Evolutionary conservation across 2,329 filamentous ascomycete genomes (phyloP).

Genomic region (Pestalotiopsis sp.): DNA sequence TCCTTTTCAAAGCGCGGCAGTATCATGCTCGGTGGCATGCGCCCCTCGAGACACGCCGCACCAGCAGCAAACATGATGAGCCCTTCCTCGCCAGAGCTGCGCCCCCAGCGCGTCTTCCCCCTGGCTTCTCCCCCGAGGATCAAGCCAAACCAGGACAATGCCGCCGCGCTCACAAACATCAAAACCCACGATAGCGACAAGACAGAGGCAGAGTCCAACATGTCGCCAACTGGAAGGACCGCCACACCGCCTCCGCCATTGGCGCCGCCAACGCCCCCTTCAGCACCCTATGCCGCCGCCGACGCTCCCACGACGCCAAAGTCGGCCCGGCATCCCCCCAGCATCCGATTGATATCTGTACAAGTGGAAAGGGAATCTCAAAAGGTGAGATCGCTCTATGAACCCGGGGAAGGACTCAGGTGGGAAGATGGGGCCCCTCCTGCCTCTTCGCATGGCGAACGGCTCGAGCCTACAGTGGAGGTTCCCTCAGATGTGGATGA

Average conservation of each 20-base stretch:
- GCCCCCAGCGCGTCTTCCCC: constrained; percentile 26
- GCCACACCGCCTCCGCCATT: constrained; percentile 7
- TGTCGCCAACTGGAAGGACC: background rate
- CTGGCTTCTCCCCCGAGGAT: constrained; percentile 21
- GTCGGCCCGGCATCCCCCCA: constrained; percentile 35
- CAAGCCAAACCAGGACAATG: constrained; percentile 15
- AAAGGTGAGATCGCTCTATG: constrained; percentile 69
- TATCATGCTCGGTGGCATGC: constrained; percentile 59
- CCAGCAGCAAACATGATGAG: constrained; percentile 25
- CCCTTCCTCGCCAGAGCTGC: constrained; percentile 9
- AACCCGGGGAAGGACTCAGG: constrained; percentile 53
- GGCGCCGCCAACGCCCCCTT: constrained; percentile 11
- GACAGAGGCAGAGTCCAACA: background rate
- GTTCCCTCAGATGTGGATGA: constrained; percentile 53
- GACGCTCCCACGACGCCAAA: constrained; percentile 5
- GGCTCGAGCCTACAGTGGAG: constrained; percentile 51
- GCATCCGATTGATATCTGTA: constrained; percentile 54
- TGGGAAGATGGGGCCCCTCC: constrained; percentile 52
- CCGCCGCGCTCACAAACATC: constrained; percentile 11
- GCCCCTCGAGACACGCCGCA: constrained; percentile 17
- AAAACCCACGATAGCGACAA: background rate
- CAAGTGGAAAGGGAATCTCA: constrained; percentile 64
- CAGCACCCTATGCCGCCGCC: background rate
- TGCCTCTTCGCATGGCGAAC: constrained; percentile 47
- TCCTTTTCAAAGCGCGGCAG: constrained; percentile 66